These are phyloP conservation scores for Arthrobotrys megalospora DNA, from an alignment of 2,329 filamentous ascomycete genomes.

Conservation along the genomic window DNA sequence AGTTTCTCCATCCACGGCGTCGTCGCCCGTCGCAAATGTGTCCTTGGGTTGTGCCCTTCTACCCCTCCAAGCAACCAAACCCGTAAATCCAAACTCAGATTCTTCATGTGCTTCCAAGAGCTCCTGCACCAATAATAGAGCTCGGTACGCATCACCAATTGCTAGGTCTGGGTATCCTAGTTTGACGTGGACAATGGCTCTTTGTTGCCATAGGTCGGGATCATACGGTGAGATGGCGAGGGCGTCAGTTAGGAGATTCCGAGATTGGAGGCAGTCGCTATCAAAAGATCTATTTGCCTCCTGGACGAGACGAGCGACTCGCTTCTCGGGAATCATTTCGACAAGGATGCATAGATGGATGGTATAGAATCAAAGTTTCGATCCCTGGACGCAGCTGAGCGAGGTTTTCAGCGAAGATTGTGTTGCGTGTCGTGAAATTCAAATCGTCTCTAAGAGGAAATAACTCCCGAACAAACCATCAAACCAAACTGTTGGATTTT, in stretches of 20 bases:
- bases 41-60: constrained; percentile 39
- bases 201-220: constrained; percentile 64
- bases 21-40: constrained; percentile 41
- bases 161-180: constrained; percentile 92
- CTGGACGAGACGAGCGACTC: constrained; percentile 47
- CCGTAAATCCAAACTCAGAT: constrained; percentile 72
- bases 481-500: constrained; percentile 2
- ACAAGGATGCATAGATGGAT: not conserved
- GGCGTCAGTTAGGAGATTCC: constrained; percentile 37
- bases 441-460: not conserved
- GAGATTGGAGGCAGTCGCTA: constrained; percentile 24
- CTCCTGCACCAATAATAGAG: constrained; percentile 88
- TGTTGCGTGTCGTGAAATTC: constrained; percentile 19
- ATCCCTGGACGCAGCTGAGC: not conserved
- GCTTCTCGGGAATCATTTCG: constrained; percentile 45
- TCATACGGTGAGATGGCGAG: constrained; percentile 54
- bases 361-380: not conserved
- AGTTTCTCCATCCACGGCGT: constrained; percentile 50
- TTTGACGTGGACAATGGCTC: constrained; percentile 79
- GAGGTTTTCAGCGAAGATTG: constrained; percentile 17
- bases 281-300: constrained; percentile 4
- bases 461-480: not conserved
- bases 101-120: constrained; percentile 84
- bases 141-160: constrained; percentile 89
- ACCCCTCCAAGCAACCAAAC: constrained; percentile 51